A percentile compares a stretch with the other conserved stretches of the same genome.
These are phyloP conservation scores for Tylopilus intermedius DNA, from an alignment of 768 basidiomycete species.

Conservation along the genomic window DNA sequence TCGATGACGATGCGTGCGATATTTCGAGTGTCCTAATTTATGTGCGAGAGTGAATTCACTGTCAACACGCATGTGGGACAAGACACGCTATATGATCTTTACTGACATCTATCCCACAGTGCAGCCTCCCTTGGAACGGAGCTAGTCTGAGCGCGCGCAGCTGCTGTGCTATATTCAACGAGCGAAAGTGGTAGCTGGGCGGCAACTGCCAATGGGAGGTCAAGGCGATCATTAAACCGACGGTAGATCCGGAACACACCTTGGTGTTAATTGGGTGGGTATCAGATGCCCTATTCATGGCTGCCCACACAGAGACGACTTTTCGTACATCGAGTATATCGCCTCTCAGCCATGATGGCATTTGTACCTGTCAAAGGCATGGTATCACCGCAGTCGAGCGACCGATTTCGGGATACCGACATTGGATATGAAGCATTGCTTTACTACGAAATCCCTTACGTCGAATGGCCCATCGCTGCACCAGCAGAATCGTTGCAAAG, in stretches of 20 bases:
- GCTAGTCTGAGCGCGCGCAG: conserved; percentile 65
- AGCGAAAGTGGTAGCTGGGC: conserved; percentile 19
- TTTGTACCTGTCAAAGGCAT: conserved; percentile 42
- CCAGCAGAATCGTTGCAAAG: conserved; percentile 68
- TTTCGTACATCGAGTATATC: conserved; percentile 73
- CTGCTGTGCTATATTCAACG: conserved; percentile 71
- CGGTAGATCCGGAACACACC: conserved; percentile 10
- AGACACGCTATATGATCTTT: conserved; percentile 1
- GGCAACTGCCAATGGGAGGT: conserved; percentile 13
- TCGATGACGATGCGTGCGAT: conserved; percentile 76
- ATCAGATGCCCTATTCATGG: conserved; percentile 8
- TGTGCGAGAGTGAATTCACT: conserved; percentile 1
- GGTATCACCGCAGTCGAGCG: conserved; percentile 8
- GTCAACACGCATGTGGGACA: conserved; percentile 3
- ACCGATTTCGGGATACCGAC: conserved; percentile 34
- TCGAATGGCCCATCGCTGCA: conserved; percentile 84
- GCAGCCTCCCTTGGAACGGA: conserved; percentile 77
- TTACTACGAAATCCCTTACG: conserved; percentile 79
- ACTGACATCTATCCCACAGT: conserved; percentile 89
- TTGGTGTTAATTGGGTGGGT: conserved; percentile 7
- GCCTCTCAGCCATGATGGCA: conserved; percentile 71
- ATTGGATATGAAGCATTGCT: conserved; percentile 85
- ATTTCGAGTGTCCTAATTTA: conserved; percentile 78
- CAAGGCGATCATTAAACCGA: neutral
- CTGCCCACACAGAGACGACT: conserved; percentile 45